Conservation (phyloP, 2,329 filamentous ascomycete genomes). For the Pyrenochaeta sp. region DNA sequence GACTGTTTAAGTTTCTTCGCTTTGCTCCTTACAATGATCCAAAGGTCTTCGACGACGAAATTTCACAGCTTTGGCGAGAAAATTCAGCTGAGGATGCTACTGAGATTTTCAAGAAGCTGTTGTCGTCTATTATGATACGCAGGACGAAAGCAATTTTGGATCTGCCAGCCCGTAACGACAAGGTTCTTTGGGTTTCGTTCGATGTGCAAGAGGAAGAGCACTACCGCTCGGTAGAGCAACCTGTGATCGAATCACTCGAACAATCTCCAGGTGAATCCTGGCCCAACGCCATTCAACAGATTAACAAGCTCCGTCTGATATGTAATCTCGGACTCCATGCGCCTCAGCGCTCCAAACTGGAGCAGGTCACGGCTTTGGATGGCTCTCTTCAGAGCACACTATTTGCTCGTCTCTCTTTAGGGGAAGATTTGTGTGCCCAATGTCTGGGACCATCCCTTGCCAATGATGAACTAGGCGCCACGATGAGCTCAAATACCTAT, state of each 20-base stretch:
- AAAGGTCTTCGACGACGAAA: conserved; percentile 50
- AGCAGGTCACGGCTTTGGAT: background rate
- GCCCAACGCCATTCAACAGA: conserved; percentile 49
- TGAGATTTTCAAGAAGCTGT: conserved; percentile 50
- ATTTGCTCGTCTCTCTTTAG: conserved; percentile 2
- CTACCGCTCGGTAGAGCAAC: conserved; percentile 38
- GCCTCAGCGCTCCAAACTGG: background rate
- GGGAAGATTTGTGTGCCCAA: conserved; percentile 2
- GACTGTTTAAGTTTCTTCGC: conserved; percentile 24
- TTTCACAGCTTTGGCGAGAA: conserved; percentile 49
- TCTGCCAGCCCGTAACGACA: conserved; percentile 49
- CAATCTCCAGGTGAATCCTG: conserved; percentile 18
- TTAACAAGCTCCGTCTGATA: conserved; percentile 55
- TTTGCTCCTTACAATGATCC: conserved; percentile 31
- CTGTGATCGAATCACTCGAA: conserved; percentile 18
- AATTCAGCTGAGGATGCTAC: conserved; percentile 46
- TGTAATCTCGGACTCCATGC: conserved; percentile 54
- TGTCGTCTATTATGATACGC: conserved; percentile 50
- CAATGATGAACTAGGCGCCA: background rate
- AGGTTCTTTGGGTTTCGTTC: conserved; percentile 46
- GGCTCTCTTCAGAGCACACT: too few species aligned
- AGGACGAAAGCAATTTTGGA: conserved; percentile 50
- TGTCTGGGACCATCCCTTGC: conserved; percentile 2
- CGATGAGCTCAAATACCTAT: background rate
- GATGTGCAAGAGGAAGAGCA: conserved; percentile 38